A percentile compares a stretch with the other conserved stretches of the same genome.
These are phyloP conservation scores for Fusarium xyrophilum DNA, from an alignment of 2,329 filamentous ascomycete genomes.

Conservation along the genomic window DNA sequence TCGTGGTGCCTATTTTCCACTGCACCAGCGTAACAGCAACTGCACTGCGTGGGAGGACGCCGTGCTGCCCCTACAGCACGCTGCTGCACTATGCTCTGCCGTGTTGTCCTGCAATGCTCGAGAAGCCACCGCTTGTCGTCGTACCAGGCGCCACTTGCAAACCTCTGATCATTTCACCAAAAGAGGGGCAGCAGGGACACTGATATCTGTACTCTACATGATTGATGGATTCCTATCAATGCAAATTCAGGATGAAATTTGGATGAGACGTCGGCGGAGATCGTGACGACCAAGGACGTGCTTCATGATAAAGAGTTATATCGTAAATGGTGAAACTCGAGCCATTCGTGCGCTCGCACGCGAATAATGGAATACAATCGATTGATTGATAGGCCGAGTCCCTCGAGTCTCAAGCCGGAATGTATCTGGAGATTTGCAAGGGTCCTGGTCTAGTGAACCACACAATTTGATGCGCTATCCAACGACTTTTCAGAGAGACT, in stretches of 20 bases:
- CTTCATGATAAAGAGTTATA: conserved; percentile 19
- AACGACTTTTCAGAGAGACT: conserved; percentile 34
- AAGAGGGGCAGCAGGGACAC: conserved; percentile 32
- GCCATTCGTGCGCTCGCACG: conserved; percentile 27
- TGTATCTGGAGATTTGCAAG: conserved; percentile 37
- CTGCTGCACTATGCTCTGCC: conserved; percentile 30
- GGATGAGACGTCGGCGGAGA: conserved; percentile 27
- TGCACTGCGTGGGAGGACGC: conserved; percentile 17
- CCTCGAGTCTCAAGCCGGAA: conserved; percentile 25
- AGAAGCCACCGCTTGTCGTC: conserved; percentile 22
- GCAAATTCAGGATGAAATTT: conserved; percentile 27
- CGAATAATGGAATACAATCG: conserved; percentile 21
- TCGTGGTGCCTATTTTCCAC: conserved; percentile 21
- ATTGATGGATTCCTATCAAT: conserved; percentile 30
- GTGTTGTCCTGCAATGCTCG: conserved; percentile 33
- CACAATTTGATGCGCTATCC: conserved; percentile 33
- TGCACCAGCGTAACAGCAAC: conserved; percentile 29
- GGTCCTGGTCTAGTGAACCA: conserved; percentile 33
- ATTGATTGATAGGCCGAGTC: conserved; percentile 34
- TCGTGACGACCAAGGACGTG: conserved; percentile 16
- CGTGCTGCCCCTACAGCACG: conserved; percentile 1
- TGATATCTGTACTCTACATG: conserved; percentile 7
- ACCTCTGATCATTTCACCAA: conserved; percentile 33
- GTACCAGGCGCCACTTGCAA: conserved; percentile 33
- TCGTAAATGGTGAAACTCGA: conserved; percentile 15